Conservation (phyloP, 2,329 filamentous ascomycete genomes). For the Diaporthe sp. region DNA sequence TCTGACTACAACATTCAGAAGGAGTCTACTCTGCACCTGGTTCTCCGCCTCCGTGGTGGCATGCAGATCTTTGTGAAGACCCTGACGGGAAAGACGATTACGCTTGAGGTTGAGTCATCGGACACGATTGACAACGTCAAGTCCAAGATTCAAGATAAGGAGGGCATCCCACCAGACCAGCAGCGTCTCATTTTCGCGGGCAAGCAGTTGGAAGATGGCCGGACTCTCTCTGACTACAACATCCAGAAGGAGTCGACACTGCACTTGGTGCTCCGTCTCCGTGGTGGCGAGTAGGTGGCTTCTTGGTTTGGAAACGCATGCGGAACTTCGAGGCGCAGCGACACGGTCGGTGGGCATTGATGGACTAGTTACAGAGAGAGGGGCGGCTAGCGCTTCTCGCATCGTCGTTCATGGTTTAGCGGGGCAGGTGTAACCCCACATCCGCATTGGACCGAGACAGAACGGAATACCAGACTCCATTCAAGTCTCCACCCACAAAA, state of each 20-base stretch:
- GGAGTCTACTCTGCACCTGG: constrained; percentile 84
- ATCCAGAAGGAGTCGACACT: constrained; percentile 85
- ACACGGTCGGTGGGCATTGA: not conserved
- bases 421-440: constrained; percentile 10
- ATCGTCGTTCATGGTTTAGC: not conserved
- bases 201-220: constrained; percentile 81
- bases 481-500: constrained; percentile 23
- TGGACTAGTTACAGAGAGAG: not conserved
- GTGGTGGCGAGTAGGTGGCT: constrained; percentile 68
- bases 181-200: constrained; percentile 79
- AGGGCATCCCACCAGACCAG: constrained; percentile 78
- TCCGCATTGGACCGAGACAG: constrained; percentile 17
- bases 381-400: constrained; percentile 7
- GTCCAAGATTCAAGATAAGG: constrained; percentile 79
- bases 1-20: constrained; percentile 98
- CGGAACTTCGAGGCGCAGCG: too few species aligned
- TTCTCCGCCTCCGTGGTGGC: constrained; percentile 84
- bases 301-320: not conserved
- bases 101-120: constrained; percentile 75
- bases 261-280: constrained; percentile 78
- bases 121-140: constrained; percentile 81
- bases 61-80: constrained; percentile 83
- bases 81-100: constrained; percentile 78
- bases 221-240: constrained; percentile 89
- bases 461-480: constrained; percentile 22